Conservation (phyloP, 2,329 filamentous ascomycete species). For the Fonsecaea multimorphosa region DNA sequence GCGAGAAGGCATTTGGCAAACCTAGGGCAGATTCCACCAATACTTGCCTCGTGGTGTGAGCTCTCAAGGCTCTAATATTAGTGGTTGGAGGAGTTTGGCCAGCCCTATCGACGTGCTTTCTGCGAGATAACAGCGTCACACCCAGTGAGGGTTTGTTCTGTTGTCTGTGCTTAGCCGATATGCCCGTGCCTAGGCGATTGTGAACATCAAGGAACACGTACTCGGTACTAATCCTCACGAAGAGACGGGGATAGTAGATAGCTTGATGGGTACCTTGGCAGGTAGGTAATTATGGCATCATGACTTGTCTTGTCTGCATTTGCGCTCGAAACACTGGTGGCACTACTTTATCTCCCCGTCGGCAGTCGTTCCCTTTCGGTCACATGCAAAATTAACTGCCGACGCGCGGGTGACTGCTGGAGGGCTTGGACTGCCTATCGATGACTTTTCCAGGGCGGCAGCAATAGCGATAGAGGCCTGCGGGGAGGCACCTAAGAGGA, state of each 20-base stretch:
- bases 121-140: conserved; percentile 28
- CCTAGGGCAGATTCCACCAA: conserved; percentile 19
- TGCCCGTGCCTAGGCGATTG: not conserved
- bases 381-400: not conserved
- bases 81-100: not conserved
- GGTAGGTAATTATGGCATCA: not conserved
- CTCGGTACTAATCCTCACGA: not conserved
- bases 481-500: not conserved
- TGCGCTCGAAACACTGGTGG: too few species aligned
- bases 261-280: not conserved
- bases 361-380: not conserved
- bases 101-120: not conserved
- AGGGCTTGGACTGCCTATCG: not conserved
- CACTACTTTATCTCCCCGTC: not conserved
- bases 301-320: too few species aligned
- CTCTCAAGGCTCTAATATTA: not conserved
- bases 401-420: too few species aligned
- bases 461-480: not conserved
- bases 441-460: not conserved
- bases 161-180: not conserved
- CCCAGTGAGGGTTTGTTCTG: conserved; percentile 15
- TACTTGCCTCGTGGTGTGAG: not conserved
- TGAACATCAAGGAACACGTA: not conserved
- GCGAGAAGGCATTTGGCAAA: not conserved
- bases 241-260: not conserved